Percentiles rank a stretch among this genome's conserved stretches.
These are phyloP conservation scores for Beta corolliflora DNA, from an alignment of 179 eudicot genomes.

Conservation along the genomic window DNA sequence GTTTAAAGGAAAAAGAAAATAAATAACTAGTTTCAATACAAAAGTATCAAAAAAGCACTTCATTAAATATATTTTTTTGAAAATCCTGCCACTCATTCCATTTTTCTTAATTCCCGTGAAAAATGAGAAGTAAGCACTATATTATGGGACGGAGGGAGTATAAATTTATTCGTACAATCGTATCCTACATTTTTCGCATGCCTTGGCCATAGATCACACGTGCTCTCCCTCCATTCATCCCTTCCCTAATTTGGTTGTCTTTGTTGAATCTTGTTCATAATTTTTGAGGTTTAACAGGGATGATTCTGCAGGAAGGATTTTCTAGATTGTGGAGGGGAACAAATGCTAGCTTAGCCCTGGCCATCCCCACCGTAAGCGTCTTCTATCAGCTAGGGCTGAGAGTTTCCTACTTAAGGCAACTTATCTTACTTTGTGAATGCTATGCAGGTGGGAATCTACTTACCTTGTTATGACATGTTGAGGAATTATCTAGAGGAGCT, in stretches of 20 bases:
- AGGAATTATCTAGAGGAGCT: slow-evolving; percentile 59
- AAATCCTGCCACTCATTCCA: too few relatives aligned
- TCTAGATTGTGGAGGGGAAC: slow-evolving; percentile 91
- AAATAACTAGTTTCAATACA: too few relatives aligned
- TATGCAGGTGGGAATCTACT: slow-evolving; percentile 76
- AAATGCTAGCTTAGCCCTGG: slow-evolving; percentile 85
- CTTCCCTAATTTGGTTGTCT: slow-evolving; percentile 2
- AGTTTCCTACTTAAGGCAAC: not conserved
- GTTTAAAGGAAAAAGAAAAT: too few relatives aligned
- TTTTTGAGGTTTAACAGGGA: slow-evolving; percentile 37
- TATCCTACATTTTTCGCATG: not conserved
- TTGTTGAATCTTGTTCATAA: slow-evolving; percentile 18
- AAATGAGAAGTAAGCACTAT: too few relatives aligned
- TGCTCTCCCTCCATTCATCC: not conserved
- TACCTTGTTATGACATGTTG: slow-evolving; percentile 79
- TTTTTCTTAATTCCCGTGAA: too few relatives aligned
- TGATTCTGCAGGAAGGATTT: slow-evolving; percentile 79
- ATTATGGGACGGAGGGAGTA: too few relatives aligned
- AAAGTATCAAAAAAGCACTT: too few relatives aligned
- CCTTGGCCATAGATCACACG: not conserved
- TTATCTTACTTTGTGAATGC: not conserved
- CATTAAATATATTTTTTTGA: too few relatives aligned
- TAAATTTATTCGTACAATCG: not conserved
- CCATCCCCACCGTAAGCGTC: slow-evolving; percentile 75
- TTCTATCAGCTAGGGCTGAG: slow-evolving; percentile 16